Base-by-base conservation (phyloP, 495 filamentous ascomycete species). In the Aspergillus affinis region DNA sequence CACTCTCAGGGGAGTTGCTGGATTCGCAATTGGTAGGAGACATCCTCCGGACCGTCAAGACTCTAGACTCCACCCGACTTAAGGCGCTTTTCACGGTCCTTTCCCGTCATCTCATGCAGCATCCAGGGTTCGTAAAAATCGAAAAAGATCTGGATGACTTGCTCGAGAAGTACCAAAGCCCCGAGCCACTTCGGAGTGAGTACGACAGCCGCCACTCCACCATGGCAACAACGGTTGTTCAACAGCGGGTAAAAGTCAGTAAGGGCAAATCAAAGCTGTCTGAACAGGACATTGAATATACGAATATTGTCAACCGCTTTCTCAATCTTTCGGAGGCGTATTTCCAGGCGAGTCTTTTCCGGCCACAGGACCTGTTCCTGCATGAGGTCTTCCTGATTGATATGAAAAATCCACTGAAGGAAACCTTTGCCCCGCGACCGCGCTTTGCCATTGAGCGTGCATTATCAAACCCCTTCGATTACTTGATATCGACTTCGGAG, bases 361-460 rank as follows among this genome's bases (percentile, higher is more conserved):
- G 82, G 17, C 84, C 90, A 10, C 81, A 84, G 51, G 78, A 83
- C 47, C 64, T 92, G 18, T 86, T 90, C 47, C 78, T 96, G 20
- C 83, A 90, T 65, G 94, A 98, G 72, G 74, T 88, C 1, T 91
- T 95, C 73, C 77, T 96, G 45, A 92, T 92, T 75, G 91, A 98
- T 75, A 81, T 89, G 45, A 86, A 83, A 52, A 84, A 85, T 45
- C 92, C 93, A 1, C 81, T 91, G 68, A 87, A 86, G 55, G 91
- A 96, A 54, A 87, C 86, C 27, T 96, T 98, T 68, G 83, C 88
- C 6, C 93, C 94, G 9, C 81, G 85, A 47, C 89, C 91, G 15
- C 86, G 91, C 15, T 86, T 83, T 58, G 88, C 89, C 0, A 82
- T 96, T 57, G 92, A 93, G 64, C 86, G 91, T 20, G 92, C 92